Evolutionary conservation across 495 filamentous ascomycete genomes (phyloP), one percentile per base, ranked within the genome.

Genomic region (Aspergillus taichungensis): DNA sequence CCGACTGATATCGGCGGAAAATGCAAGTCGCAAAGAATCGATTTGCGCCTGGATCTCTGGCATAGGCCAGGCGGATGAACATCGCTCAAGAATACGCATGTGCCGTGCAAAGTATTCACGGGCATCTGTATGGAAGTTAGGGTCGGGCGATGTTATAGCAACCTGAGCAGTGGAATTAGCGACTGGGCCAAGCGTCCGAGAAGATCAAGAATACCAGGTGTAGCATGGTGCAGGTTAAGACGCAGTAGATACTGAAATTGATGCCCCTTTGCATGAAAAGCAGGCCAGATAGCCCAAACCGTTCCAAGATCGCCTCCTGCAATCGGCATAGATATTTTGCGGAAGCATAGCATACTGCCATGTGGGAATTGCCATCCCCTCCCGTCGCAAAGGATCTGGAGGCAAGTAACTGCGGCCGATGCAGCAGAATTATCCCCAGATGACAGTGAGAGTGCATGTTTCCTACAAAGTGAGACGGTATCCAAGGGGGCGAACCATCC

Each of bases 381-480:
- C 86, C 86, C 1, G 76, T 66, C n/a, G 71, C 61, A 44, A 80
- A 83, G 3, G 85, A 84, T 36, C 87, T 83, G 43, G 88, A 77
- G 41, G 81, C 80, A 29, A 84, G 74, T 33, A 98, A 63, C 55
- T 95, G 92, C 13, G 92, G 91, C 39, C 92, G 75, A 57, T 95
- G 84, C 36, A 95, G 80, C 67, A 97, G 79, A 40, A 97, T 88
- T 31, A 91, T 77, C 30, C 78, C 83, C 29, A 98, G 69, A 51
- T 95, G 84, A 60, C 92, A 90, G 66, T 97, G 95, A 6, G 81
- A 87, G 61, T 97, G 92, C 60, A 96, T 75, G 53, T 96, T 94
- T 27, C 85, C 92, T 42, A 92, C 75, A 51, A 92, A 96, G 57
- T 95, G 86, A 13, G 87, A 92, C 5, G 86, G 80, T 37, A 96